These are phyloP conservation scores for Cytospora chrysosperma DNA, from an alignment of 2,329 filamentous ascomycete genomes.

Conservation along the genomic window DNA sequence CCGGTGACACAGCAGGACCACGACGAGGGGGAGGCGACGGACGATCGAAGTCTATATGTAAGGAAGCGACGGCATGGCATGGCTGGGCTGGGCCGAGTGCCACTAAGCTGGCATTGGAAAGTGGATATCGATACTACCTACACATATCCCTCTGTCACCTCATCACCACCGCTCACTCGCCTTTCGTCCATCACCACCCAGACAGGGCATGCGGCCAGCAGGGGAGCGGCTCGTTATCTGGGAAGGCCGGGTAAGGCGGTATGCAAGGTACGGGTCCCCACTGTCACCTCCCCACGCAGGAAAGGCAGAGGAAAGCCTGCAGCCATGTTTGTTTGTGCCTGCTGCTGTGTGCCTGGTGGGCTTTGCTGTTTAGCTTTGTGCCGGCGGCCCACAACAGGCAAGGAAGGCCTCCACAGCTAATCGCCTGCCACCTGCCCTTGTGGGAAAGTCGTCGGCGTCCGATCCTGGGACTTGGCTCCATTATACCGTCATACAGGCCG, in stretches of 20 bases:
- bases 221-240: background rate
- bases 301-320: background rate
- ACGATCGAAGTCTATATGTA: no score
- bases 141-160: background rate
- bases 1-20: background rate
- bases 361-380: no score
- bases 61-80: no score
- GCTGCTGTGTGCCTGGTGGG: no score
- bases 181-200: no score
- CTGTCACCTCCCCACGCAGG: background rate
- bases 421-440: slow-evolving; percentile 13
- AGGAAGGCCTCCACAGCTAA: no score
- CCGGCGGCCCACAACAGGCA: no score
- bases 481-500: background rate
- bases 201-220: background rate
- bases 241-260: background rate
- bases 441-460: slow-evolving; percentile 13
- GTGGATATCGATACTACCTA: background rate
- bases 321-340: no score
- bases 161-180: background rate
- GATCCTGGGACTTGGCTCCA: background rate
- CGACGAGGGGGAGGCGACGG: background rate
- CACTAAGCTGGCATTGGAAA: background rate
- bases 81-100: background rate
- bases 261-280: background rate